Percentiles rank a stretch among this genome's conserved stretches.
phyloP scores from a whole-genome alignment of 805 yeast species.

The Monosporozyma unispora region DNA sequence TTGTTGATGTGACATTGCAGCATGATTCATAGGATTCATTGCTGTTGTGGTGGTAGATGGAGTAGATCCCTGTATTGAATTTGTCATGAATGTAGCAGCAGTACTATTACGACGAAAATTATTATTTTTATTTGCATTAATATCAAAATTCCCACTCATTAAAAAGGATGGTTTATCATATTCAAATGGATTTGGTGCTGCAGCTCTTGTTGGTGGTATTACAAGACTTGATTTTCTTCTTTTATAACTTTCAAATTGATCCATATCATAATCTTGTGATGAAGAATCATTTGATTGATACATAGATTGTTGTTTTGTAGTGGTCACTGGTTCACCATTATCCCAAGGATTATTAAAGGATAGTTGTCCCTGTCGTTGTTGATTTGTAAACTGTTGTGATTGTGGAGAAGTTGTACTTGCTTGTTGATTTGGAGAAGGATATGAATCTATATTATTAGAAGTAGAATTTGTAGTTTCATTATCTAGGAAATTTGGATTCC shows the following conservation, averaged over 20 bases:
- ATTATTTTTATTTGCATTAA: neutral
- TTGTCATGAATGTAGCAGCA: neutral
- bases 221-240: conserved; percentile 31
- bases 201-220: conserved; percentile 38
- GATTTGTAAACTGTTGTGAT: neutral
- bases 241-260: conserved; percentile 9
- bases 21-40: neutral
- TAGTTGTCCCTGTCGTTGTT: neutral
- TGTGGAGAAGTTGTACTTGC: neutral
- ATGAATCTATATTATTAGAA: conserved; percentile 1
- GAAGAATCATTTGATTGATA: neutral
- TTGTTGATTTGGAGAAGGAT: conserved; percentile 3
- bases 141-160: conserved; percentile 6
- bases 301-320: neutral
- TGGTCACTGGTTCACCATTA: conserved; percentile 1
- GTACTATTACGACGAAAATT: neutral
- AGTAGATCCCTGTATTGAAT: conserved; percentile 1
- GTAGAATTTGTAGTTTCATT: neutral
- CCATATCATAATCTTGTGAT: conserved; percentile 2
- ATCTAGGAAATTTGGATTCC: conserved; percentile 12
- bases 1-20: conserved; percentile 1
- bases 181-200: conserved; percentile 34
- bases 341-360: conserved; percentile 14
- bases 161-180: conserved; percentile 18
- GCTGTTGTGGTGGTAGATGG: conserved; percentile 4